Evolutionary conservation across 1,139 yeast genomes (phyloP).

Genomic region (Starmera stellimalicola): DNA sequence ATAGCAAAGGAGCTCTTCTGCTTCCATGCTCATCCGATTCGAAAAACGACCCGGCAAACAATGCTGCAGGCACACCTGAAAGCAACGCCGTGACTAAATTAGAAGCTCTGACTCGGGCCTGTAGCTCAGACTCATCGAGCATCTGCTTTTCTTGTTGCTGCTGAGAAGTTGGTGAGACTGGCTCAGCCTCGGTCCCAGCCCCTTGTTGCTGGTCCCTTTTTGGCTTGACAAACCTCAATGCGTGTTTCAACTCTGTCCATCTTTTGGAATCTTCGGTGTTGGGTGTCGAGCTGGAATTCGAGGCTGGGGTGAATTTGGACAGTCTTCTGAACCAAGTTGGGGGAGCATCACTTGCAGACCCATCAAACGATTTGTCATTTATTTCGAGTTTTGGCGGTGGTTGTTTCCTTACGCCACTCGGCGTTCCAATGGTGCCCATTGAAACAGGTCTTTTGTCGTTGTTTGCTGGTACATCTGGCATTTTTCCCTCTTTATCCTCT

Average conservation of each 20-base stretch:
- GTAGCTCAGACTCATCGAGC: conserved; percentile 13
- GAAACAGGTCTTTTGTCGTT: conserved; percentile 3
- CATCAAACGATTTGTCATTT: conserved; percentile 2
- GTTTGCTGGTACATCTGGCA: neutral
- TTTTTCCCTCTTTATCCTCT: neutral
- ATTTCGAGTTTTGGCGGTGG: neutral
- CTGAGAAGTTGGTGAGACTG: too few species aligned
- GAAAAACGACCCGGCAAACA: conserved; percentile 67
- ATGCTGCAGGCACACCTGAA: conserved; percentile 74
- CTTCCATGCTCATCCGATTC: conserved; percentile 70
- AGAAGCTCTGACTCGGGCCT: conserved; percentile 34
- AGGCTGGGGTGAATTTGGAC: conserved; percentile 1
- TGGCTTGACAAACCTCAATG: conserved; percentile 14
- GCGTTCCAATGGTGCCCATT: neutral
- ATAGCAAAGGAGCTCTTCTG: conserved; percentile 71
- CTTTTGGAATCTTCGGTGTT: conserved; percentile 7
- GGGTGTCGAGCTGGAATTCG: neutral
- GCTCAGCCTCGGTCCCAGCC: too few species aligned
- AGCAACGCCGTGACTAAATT: conserved; percentile 53
- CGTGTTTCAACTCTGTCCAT: conserved; percentile 20
- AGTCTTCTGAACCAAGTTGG: conserved; percentile 18
- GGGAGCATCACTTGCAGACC: conserved; percentile 3
- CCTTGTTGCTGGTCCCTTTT: conserved; percentile 4
- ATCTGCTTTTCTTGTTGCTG: conserved; percentile 3
- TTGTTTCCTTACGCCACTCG: neutral